Base-by-base conservation (phyloP, 192 early-diverging fungal genomes). In the Blastocladiella britannica region DNA sequence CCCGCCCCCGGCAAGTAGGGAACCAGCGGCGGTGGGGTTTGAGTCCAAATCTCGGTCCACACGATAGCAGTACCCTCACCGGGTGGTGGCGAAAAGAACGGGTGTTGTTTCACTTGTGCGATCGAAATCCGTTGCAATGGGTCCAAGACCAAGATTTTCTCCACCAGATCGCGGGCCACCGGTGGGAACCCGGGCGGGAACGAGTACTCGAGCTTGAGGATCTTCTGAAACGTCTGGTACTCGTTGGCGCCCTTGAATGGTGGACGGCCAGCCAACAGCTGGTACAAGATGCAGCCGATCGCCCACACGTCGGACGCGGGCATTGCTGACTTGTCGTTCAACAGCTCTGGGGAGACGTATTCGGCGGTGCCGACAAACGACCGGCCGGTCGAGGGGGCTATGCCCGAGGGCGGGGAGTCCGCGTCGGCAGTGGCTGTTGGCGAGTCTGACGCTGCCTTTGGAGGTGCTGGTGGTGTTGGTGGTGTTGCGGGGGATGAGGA, bases 331-430 rank as follows among this genome's bases (percentile, higher is more conserved):
- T 87, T 84, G 63, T 95, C 89, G 24, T 81, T 88, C 26, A 98
- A 72, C 37, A 98, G 72, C 67, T 98, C 95, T 0, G 93, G 95
- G 3, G 89, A 89, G 24, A 93, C 92, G 69, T 98, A 98, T 76
- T 98, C 95, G 15, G 95, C 93, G 4, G 95, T 98, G 28, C 95
- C 95, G 1, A 98, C 95, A 74, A 96, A 96, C 0, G 91, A 97
- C 59, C 85, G 37, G 15, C 15, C n/a, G 20, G 12, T 31, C 20
- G 31, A 30, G 22, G 27, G 62, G n/a, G n/a, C n/a, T n/a, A n/a
- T n/a, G n/a, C n/a, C n/a, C 4, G 63, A n/a, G 0, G 61, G 4
- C n/a, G 52, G 15, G 7, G 37, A 3, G n/a, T 47, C 37, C 1
- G 5, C 25, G 23, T 23, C 53, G 5, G 55, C 6, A 5, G 47